phyloP scores from a whole-genome alignment of 2,329 filamentous ascomycete species.

The Colletotrichum chlorophyti region DNA sequence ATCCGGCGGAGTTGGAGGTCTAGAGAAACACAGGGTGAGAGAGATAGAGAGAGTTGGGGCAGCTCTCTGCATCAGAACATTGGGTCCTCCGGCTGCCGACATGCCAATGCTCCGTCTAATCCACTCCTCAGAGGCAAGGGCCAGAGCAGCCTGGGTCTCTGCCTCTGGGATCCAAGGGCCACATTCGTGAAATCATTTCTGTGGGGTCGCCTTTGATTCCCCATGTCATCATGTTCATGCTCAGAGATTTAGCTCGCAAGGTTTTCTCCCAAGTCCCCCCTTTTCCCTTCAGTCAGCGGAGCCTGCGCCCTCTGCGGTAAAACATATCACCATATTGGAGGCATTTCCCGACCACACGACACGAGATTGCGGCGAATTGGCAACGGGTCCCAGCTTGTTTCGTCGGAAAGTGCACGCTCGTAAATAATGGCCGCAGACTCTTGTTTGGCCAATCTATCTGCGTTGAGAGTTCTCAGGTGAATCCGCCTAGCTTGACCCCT shows the following conservation, averaged over 20 bases:
- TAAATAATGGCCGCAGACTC: not conserved
- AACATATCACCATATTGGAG: not conserved
- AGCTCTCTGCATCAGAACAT: not conserved
- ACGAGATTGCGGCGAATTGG: not conserved
- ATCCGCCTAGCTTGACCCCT: conserved; percentile 2
- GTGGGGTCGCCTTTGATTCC: not conserved
- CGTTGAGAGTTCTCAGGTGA: conserved; percentile 1
- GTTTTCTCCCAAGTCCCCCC: no score
- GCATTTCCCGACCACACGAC: not conserved
- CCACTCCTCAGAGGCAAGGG: not conserved
- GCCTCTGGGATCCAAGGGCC: not conserved
- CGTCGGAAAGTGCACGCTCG: not conserved
- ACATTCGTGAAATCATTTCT: not conserved
- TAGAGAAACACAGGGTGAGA: no score
- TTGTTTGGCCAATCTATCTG: conserved; percentile 8
- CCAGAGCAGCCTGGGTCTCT: not conserved
- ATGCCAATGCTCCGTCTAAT: not conserved
- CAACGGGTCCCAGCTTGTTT: no score
- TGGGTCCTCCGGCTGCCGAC: not conserved
- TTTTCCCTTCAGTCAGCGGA: no score
- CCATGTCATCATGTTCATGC: not conserved
- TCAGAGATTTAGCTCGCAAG: not conserved
- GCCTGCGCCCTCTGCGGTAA: not conserved
- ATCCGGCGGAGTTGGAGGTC: not conserved
- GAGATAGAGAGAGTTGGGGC: no score